These are phyloP conservation scores for Fonsecaea nubica DNA, from an alignment of 2,329 filamentous ascomycete genomes.

Conservation along the genomic window DNA sequence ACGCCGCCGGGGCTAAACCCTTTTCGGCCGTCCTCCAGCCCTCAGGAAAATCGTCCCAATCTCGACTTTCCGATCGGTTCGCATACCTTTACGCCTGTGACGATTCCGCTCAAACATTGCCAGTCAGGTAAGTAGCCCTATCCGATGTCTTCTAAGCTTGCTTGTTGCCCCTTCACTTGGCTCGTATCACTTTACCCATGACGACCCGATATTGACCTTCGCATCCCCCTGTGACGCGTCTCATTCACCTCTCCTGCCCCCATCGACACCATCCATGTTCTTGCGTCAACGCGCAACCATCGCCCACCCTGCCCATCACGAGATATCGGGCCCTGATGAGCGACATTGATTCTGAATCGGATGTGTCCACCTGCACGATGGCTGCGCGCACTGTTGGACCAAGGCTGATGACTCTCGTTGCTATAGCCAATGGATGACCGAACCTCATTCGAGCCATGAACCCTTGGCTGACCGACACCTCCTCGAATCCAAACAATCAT, in stretches of 20 bases:
- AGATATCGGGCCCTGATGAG: constrained; percentile 8
- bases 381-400: constrained; percentile 21
- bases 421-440: constrained; percentile 53
- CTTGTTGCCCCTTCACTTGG: constrained; percentile 13
- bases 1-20: constrained; percentile 35
- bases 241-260: constrained; percentile 2
- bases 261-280: constrained; percentile 15
- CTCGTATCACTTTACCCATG: constrained; percentile 12
- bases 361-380: constrained; percentile 23
- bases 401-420: constrained; percentile 44
- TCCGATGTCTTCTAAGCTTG: constrained; percentile 30
- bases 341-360: constrained; percentile 6
- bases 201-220: constrained; percentile 5
- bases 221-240: constrained; percentile 31
- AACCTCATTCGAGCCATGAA: constrained; percentile 57
- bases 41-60: constrained; percentile 34
- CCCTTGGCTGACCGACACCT: constrained; percentile 58
- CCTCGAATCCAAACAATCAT: constrained; percentile 57
- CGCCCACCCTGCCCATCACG: constrained; percentile 20
- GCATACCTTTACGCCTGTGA: constrained; percentile 41
- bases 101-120: constrained; percentile 39
- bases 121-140: constrained; percentile 40
- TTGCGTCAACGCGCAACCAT: constrained; percentile 22
- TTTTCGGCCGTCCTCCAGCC: constrained; percentile 32
- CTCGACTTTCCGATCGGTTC: constrained; percentile 39